Base-by-base conservation (phyloP, 75 land plant genomes). In the Selaginella moellendorffii region DNA sequence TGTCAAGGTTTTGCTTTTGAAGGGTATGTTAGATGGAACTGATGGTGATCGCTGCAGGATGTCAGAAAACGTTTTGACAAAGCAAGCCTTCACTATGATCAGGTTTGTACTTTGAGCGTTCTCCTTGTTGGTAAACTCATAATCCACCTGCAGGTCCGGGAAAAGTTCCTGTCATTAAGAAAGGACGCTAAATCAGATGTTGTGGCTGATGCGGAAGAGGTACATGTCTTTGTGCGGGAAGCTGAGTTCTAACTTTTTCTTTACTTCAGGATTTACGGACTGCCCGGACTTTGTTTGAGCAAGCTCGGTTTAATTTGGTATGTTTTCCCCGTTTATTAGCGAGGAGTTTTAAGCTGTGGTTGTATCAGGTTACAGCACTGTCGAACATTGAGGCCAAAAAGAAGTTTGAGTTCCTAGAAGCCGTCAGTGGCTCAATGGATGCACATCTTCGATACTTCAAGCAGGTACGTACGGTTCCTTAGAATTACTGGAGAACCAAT, bases 391-490 rank as follows among this genome's bases (percentile, higher is more conserved):
- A 89, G 67, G 82, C 87, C 27, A 93, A 86, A 70, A 93, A 89
- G 69, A 93, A 84, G 64, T 83, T 77, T 68, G 87, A 83, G 65
- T 93, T 93, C 61, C 68, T 93, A 68, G 98, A 89, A 69, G 82
- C 98, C 63, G 76, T 93, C 28, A 93, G 90, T 72, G 90, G 90
- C 26, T 75, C 85, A 9, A 93, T 93, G 98, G 98, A 93, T 80
- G 90, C 96, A 18, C 96, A 93, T 75, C 63, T 93, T 24, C 76
- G 90, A 66, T 93, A 89, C 64, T 93, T 93, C 66, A 93, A 93
- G 76, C 90, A 85, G 87, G 97, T 87, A 69, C 30, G 2, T 56
- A 56, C n/a, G n/a, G n/a, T n/a, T n/a, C n/a, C n/a, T n/a, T n/a
- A n/a, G n/a, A n/a, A n/a, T n/a, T n/a, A n/a, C n/a, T n/a, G n/a